phyloP scores from a whole-genome alignment of 176 grass and related monocot genomes.

The Oryza nivara region DNA sequence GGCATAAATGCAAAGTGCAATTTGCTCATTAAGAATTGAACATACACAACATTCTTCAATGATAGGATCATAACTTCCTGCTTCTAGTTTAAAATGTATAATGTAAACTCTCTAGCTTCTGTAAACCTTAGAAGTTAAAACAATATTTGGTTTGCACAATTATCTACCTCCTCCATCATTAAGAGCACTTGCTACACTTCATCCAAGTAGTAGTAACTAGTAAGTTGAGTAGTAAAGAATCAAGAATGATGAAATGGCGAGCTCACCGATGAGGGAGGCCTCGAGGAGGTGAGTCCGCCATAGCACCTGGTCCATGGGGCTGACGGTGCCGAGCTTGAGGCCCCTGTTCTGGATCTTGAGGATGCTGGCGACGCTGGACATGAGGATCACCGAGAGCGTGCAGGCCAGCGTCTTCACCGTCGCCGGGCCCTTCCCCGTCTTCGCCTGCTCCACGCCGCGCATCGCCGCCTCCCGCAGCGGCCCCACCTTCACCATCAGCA shows the following conservation, averaged over 20 bases:
- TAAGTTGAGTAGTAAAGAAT: conserved; percentile 9
- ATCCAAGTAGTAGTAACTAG: neutral
- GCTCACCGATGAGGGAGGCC: conserved; percentile 88
- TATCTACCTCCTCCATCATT: neutral
- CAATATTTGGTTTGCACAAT: neutral
- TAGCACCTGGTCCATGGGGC: conserved; percentile 97
- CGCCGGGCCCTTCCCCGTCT: conserved; percentile 77
- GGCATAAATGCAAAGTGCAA: conserved; percentile 14
- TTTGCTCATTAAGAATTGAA: neutral
- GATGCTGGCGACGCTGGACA: conserved; percentile 75
- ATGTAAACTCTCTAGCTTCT: neutral
- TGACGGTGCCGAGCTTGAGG: conserved; percentile 74
- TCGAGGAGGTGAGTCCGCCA: conserved; percentile 94
- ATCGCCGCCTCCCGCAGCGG: conserved; percentile 86
- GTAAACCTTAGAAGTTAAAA: neutral
- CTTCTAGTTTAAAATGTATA: neutral
- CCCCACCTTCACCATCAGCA: conserved; percentile 88
- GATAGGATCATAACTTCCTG: conserved; percentile 28
- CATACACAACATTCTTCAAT: conserved; percentile 30
- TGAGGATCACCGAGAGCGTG: conserved; percentile 81
- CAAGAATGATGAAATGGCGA: neutral
- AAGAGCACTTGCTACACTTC: neutral
- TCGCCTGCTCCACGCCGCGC: conserved; percentile 76
- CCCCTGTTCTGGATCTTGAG: conserved; percentile 88
- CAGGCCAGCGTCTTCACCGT: conserved; percentile 89